Evolutionary conservation across 176 grass and related monocot genomes (phyloP).

Genomic region (Carex cristatella): DNA sequence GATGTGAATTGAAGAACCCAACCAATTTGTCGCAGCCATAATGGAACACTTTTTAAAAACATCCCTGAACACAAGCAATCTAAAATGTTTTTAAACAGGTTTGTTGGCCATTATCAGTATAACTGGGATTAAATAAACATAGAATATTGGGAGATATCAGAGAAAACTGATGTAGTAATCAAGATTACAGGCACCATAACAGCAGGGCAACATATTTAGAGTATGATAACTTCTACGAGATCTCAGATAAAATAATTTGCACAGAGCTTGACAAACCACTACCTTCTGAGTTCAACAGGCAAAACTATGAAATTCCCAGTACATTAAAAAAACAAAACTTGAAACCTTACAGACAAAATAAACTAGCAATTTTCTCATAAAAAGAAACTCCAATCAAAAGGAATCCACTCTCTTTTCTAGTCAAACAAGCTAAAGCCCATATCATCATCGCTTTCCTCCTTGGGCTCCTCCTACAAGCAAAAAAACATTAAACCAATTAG

Average conservation of each 20-base stretch:
- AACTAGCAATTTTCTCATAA: conserved; percentile 12
- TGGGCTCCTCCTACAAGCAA: conserved; percentile 40
- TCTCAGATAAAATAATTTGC: not conserved
- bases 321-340: conserved; percentile 25
- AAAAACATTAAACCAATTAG: not conserved
- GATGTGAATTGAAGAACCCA: no score
- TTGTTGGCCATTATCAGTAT: not conserved
- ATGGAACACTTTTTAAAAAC: no score
- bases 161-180: not conserved
- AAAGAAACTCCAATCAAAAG: conserved; percentile 2
- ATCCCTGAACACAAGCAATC: no score
- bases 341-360: conserved; percentile 18
- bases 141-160: not conserved
- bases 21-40: no score
- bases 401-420: conserved; percentile 16
- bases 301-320: conserved; percentile 27
- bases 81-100: no score
- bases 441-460: conserved; percentile 73
- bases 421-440: conserved; percentile 92
- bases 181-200: not conserved
- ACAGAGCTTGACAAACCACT: conserved; percentile 6
- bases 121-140: no score
- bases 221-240: not conserved
- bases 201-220: not conserved
- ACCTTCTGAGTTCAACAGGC: not conserved